A percentile compares a stretch with the other conserved stretches of the same genome.
These are phyloP conservation scores for Phytophthora foliorum DNA, from an alignment of 352 stramenopile genomes.

Conservation along the genomic window DNA sequence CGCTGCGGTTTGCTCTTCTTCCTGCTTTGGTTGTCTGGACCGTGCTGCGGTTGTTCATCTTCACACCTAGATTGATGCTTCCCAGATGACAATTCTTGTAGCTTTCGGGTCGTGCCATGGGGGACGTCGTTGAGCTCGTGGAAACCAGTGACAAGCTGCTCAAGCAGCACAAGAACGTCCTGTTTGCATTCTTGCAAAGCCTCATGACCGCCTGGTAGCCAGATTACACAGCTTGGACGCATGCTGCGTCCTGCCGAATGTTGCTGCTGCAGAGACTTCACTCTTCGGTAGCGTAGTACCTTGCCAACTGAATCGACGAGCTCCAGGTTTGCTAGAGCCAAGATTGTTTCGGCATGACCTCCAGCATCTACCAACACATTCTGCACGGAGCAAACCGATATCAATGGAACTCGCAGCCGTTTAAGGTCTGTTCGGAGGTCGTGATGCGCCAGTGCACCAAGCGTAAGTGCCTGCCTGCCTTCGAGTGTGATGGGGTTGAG, in stretches of 20 bases:
- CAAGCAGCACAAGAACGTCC: slow-evolving; percentile 86
- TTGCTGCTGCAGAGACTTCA: slow-evolving; percentile 24
- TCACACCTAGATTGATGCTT: slow-evolving; percentile 28
- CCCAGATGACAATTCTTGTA: slow-evolving; percentile 12
- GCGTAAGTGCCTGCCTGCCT: slow-evolving; percentile 91
- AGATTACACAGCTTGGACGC: slow-evolving; percentile 64
- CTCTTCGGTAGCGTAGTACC: slow-evolving; percentile 56
- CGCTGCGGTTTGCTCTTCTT: slow-evolving; percentile 27
- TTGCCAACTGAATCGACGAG: slow-evolving; percentile 88
- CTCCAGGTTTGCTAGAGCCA: slow-evolving; percentile 56
- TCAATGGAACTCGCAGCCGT: slow-evolving; percentile 78
- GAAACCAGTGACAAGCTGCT: slow-evolving; percentile 95
- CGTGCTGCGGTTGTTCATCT: slow-evolving; percentile 28
- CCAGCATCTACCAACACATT: slow-evolving; percentile 88
- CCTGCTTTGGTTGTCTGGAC: slow-evolving; percentile 25
- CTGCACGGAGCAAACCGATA: slow-evolving; percentile 91
- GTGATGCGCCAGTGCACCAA: slow-evolving; percentile 86
- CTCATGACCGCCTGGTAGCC: slow-evolving; percentile 94
- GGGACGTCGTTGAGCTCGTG: slow-evolving; percentile 90
- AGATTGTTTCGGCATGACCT: slow-evolving; percentile 81
- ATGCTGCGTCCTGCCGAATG: slow-evolving; percentile 28
- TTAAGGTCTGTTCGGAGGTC: slow-evolving; percentile 72
- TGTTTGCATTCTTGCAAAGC: slow-evolving; percentile 95
- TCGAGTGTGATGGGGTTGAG: slow-evolving; percentile 95
- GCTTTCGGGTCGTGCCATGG: slow-evolving; percentile 38